These are phyloP conservation scores for Vanderwaltozyma verrucispora DNA, from an alignment of 805 yeast genomes.

Conservation along the genomic window DNA sequence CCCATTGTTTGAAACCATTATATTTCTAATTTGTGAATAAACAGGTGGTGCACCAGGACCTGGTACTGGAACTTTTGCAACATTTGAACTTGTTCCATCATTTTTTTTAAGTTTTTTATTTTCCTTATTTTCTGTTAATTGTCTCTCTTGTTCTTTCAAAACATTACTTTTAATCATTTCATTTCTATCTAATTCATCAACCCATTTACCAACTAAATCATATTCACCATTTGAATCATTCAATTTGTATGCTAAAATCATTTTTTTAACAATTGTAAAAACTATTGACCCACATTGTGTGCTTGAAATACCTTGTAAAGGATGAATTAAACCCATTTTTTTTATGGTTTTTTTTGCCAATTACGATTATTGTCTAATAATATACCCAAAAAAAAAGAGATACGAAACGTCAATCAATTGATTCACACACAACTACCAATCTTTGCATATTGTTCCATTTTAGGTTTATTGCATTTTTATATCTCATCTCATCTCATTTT, in stretches of 20 bases:
- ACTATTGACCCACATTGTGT: slow-evolving; percentile 37
- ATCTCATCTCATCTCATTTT: no score
- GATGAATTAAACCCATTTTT: slow-evolving; percentile 46
- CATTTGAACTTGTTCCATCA: slow-evolving; percentile 9
- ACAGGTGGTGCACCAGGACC: slow-evolving; percentile 63
- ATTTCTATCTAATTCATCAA: slow-evolving; percentile 43
- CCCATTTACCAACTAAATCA: slow-evolving; percentile 43
- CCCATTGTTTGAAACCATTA: slow-evolving; percentile 45
- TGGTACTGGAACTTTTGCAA: slow-evolving; percentile 46
- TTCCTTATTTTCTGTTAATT: slow-evolving; percentile 17
- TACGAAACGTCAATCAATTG: no score
- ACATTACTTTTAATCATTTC: slow-evolving; percentile 37
- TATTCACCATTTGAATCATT: slow-evolving; percentile 8
- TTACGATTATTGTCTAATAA: no score
- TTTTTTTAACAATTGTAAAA: slow-evolving; percentile 49
- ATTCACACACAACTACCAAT: no score
- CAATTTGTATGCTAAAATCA: slow-evolving; percentile 42
- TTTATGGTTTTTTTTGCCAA: not conserved
- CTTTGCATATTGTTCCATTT: no score
- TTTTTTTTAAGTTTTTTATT: slow-evolving; percentile 29
- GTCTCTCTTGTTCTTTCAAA: slow-evolving; percentile 30
- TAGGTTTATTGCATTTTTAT: no score
- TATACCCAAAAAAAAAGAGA: no score
- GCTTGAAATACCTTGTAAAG: slow-evolving; percentile 49
- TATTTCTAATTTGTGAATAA: slow-evolving; percentile 56